Percentiles rank a stretch among this genome's conserved stretches.
phyloP scores from a whole-genome alignment of 148 eudicot genomes.

The Dianthus caryophyllus region DNA sequence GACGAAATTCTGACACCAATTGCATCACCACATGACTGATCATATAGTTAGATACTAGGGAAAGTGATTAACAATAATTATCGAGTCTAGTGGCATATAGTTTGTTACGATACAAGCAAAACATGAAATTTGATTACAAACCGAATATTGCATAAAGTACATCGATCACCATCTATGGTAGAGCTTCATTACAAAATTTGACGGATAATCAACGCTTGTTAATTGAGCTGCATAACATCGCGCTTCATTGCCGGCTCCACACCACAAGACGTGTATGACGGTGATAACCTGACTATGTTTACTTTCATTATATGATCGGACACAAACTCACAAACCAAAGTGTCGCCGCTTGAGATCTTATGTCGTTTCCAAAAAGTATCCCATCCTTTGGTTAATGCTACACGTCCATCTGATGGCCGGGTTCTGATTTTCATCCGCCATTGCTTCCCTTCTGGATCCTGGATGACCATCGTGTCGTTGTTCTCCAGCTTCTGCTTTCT shows the following conservation, averaged over 20 bases:
- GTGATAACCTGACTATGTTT: constrained; percentile 2
- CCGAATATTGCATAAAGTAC: no score
- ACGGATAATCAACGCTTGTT: neutral
- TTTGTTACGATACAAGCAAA: no score
- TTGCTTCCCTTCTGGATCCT: constrained; percentile 13
- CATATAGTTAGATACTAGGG: neutral
- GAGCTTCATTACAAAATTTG: neutral
- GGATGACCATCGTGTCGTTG: constrained; percentile 8
- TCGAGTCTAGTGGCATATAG: no score
- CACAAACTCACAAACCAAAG: constrained; percentile 22
- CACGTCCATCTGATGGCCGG: constrained; percentile 23
- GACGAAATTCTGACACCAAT: neutral
- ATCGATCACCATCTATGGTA: no score
- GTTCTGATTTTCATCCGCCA: constrained; percentile 21
- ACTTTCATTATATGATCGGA: constrained; percentile 24
- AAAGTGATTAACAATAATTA: neutral
- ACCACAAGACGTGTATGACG: neutral
- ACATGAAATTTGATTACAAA: no score
- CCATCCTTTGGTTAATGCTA: constrained; percentile 24
- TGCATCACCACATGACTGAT: neutral
- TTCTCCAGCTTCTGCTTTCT: constrained; percentile 14
- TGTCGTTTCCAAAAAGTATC: constrained; percentile 13
- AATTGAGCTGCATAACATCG: constrained; percentile 6
- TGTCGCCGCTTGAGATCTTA: constrained; percentile 20
- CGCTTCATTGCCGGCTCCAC: neutral